Evolutionary conservation across 129 eudicot species (phyloP), one percentile per base, ranked within the genome.

Genomic region (Logfia minima): DNA sequence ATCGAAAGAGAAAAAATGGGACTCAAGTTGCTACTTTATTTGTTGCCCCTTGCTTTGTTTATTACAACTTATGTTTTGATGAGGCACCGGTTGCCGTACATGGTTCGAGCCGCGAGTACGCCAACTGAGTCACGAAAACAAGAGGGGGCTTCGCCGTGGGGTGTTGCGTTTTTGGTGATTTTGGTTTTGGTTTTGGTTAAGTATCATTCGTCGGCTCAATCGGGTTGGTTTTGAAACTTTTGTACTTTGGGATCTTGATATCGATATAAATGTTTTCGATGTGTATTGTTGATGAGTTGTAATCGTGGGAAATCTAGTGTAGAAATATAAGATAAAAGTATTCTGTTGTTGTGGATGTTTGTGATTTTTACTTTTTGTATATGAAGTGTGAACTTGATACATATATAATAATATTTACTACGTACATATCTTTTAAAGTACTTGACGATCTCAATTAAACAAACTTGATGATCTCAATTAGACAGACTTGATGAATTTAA

Each of bases 121-220:
- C 83, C 79, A 4, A 65, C 55, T 2, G 84, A 70, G 34, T 22
- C 88, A 9, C 26, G 62, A 7, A 43, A 70, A 7, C 84, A 73
- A 61, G 91, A 80, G 56, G 92, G 89, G 2, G 71, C 78, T 43
- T 80, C 92, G 39, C 90, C 92, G 1, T 83, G 88, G 87, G 84
- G 88, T 2, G 82, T 92, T 55, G 83, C 84, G 17, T 72, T 89
- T 34, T 62, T 84, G 60, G 79, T 92, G 79, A 24, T 87, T 14
- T 41, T 92, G 81, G 81, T 92, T 24, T 79, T 92, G 68, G 81
- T 92, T 1, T 43, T 89, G 90, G 84, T 86, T 1, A 74, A 86
- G 69, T 89, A 87, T 77, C 89, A 87, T 19, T 79, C 91, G 0
- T 59, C 87, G 8, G 72, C 84, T 72, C 85, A 84, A 61, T 83